Conservation (phyloP, 2,329 filamentous ascomycete species). For the Hypoxylon sp. region DNA sequence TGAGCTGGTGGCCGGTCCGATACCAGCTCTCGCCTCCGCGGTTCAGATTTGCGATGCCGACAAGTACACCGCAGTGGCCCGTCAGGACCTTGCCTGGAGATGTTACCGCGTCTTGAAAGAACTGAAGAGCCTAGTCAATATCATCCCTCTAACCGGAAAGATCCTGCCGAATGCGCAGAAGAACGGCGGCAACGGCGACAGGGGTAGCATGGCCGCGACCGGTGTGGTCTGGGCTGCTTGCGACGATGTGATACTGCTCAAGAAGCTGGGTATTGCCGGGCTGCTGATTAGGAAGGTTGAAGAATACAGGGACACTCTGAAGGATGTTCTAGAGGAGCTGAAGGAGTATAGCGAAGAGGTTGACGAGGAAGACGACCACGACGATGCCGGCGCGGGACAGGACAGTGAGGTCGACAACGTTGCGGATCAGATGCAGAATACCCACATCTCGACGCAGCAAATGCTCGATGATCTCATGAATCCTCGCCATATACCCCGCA, state of each 20-base stretch:
- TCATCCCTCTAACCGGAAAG: slow-evolving; percentile 70
- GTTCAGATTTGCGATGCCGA: slow-evolving; percentile 72
- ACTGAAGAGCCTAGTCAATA: slow-evolving; percentile 68
- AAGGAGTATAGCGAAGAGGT: slow-evolving; percentile 87
- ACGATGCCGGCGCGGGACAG: slow-evolving; percentile 61
- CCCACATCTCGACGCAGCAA: slow-evolving; percentile 61
- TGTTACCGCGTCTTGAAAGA: slow-evolving; percentile 72
- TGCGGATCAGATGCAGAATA: slow-evolving; percentile 48
- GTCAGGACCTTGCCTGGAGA: slow-evolving; percentile 71
- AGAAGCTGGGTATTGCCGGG: slow-evolving; percentile 74
- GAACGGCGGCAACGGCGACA: slow-evolving; percentile 57
- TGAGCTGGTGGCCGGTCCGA: slow-evolving; percentile 77
- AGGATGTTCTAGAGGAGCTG: slow-evolving; percentile 86
- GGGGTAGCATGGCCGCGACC: slow-evolving; percentile 72
- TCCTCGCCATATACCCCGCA: slow-evolving; percentile 70
- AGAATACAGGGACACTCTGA: slow-evolving; percentile 78
- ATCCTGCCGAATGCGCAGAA: slow-evolving; percentile 61
- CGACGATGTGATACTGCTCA: slow-evolving; percentile 75
- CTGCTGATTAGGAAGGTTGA: slow-evolving; percentile 78
- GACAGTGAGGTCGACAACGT: slow-evolving; percentile 58
- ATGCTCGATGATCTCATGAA: slow-evolving; percentile 77
- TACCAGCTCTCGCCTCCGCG: slow-evolving; percentile 79
- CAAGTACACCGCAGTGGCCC: slow-evolving; percentile 72
- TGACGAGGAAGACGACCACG: slow-evolving; percentile 70
- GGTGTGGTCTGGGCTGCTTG: slow-evolving; percentile 87